Evolutionary conservation across 805 yeast species (phyloP).

Genomic region (Barnettozyma botsteinii): DNA sequence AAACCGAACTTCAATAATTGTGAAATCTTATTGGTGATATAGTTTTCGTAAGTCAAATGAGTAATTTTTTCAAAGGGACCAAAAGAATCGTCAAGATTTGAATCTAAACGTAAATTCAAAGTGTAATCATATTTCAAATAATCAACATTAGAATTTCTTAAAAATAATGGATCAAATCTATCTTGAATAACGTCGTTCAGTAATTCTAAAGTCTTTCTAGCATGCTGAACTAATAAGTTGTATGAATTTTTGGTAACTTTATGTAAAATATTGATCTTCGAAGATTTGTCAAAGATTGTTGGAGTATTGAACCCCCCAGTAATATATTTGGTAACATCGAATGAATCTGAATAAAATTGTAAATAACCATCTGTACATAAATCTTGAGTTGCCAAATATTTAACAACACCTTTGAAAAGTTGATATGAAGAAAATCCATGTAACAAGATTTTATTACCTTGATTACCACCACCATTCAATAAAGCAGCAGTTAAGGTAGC

Average conservation of each 20-base stretch:
- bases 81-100: slow-evolving; percentile 39
- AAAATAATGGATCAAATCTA: slow-evolving; percentile 72
- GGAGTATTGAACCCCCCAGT: slow-evolving; percentile 67
- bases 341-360: slow-evolving; percentile 50
- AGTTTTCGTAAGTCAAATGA: slow-evolving; percentile 64
- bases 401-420: slow-evolving; percentile 81
- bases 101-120: slow-evolving; percentile 42
- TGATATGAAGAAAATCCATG: slow-evolving; percentile 93
- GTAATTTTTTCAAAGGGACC: slow-evolving; percentile 69
- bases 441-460: slow-evolving; percentile 69
- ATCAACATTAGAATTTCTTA: slow-evolving; percentile 50
- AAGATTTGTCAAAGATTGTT: slow-evolving; percentile 66
- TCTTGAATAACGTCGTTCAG: slow-evolving; percentile 78
- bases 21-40: slow-evolving; percentile 53
- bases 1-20: slow-evolving; percentile 52
- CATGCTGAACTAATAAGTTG: slow-evolving; percentile 53
- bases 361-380: slow-evolving; percentile 56
- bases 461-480: slow-evolving; percentile 73
- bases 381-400: slow-evolving; percentile 78
- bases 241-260: slow-evolving; percentile 72
- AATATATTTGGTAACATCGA: slow-evolving; percentile 33
- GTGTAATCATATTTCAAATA: slow-evolving; percentile 61
- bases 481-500: slow-evolving; percentile 74
- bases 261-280: slow-evolving; percentile 76
- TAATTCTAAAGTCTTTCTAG: slow-evolving; percentile 59